A percentile compares a stretch with the other conserved stretches of the same genome.
phyloP scores from a whole-genome alignment of 2,329 filamentous ascomycete species.

The Aspergillus bombycis region DNA sequence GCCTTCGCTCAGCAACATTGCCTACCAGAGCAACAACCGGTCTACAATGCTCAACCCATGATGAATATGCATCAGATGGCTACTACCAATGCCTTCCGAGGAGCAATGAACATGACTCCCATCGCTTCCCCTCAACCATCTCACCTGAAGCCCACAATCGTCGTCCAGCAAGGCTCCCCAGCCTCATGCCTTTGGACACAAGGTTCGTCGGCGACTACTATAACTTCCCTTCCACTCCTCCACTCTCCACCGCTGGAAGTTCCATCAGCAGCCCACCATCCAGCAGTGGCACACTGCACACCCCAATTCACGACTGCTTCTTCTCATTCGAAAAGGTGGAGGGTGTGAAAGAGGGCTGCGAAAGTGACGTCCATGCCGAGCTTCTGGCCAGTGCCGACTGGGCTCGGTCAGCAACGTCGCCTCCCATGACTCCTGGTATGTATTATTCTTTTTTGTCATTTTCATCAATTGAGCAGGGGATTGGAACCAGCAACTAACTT shows the following conservation, averaged over 20 bases:
- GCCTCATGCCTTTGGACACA: slow-evolving; percentile 69
- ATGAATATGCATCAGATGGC: slow-evolving; percentile 51
- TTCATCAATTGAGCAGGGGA: not conserved
- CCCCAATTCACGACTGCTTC: slow-evolving; percentile 80
- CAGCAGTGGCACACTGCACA: slow-evolving; percentile 74
- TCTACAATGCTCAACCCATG: slow-evolving; percentile 45
- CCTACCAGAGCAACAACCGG: slow-evolving; percentile 35
- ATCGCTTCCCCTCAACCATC: slow-evolving; percentile 74
- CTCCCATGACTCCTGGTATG: slow-evolving; percentile 90
- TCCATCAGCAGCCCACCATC: slow-evolving; percentile 81
- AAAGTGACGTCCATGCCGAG: slow-evolving; percentile 71
- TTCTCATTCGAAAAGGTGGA: slow-evolving; percentile 70
- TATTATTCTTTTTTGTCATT: slow-evolving; percentile 27
- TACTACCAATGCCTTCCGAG: slow-evolving; percentile 46
- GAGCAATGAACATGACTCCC: slow-evolving; percentile 60
- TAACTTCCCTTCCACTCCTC: slow-evolving; percentile 83
- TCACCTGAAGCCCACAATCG: slow-evolving; percentile 74
- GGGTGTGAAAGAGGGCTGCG: slow-evolving; percentile 70
- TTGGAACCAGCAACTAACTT: slow-evolving; percentile 27
- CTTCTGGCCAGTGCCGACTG: slow-evolving; percentile 75
- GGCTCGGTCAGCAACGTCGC: slow-evolving; percentile 71
- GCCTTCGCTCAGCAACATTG: slow-evolving; percentile 33
- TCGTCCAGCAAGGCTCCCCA: slow-evolving; percentile 62
- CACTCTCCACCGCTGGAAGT: slow-evolving; percentile 83
- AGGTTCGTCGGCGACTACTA: slow-evolving; percentile 67